Percentiles rank a stretch among this genome's conserved stretches.
Evolutionary conservation across 1,284 basidiomycete genomes (phyloP).

Genomic region (Ganoderma sinense): DNA sequence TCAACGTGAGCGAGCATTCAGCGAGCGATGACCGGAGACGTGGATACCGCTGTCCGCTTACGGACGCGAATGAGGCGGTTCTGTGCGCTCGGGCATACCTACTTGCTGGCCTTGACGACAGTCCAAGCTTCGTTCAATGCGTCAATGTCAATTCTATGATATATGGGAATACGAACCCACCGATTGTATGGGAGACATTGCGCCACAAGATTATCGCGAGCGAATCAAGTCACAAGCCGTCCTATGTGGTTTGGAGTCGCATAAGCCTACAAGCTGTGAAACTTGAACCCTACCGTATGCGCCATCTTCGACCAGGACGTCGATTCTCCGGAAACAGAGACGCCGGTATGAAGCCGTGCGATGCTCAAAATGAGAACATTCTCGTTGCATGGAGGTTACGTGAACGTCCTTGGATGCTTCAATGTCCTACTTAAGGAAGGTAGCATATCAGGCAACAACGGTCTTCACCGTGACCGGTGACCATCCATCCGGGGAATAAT

Average conservation of each 20-base stretch:
- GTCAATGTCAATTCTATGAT: not conserved
- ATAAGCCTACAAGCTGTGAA: not conserved
- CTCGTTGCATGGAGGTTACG: not conserved
- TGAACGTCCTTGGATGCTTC: not conserved
- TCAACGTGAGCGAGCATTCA: not conserved
- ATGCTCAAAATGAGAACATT: not conserved
- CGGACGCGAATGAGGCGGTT: not conserved
- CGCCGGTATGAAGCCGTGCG: not conserved
- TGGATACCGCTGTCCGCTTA: not conserved
- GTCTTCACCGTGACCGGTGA: not conserved
- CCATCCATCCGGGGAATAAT: not conserved
- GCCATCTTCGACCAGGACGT: not conserved
- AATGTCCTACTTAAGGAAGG: not conserved
- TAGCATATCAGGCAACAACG: not conserved
- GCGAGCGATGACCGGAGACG: not conserved
- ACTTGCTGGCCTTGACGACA: not conserved
- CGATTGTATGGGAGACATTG: not conserved
- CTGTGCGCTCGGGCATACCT: not conserved
- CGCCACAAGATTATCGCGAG: no score
- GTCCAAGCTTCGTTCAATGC: not conserved
- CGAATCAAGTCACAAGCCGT: no score
- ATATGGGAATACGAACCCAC: not conserved
- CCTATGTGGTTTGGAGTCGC: not conserved
- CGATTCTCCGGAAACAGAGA: not conserved
- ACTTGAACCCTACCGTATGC: not conserved